Conservation (phyloP, 1,284 basidiomycete genomes). For the Ganoderma multipileum region DNA sequence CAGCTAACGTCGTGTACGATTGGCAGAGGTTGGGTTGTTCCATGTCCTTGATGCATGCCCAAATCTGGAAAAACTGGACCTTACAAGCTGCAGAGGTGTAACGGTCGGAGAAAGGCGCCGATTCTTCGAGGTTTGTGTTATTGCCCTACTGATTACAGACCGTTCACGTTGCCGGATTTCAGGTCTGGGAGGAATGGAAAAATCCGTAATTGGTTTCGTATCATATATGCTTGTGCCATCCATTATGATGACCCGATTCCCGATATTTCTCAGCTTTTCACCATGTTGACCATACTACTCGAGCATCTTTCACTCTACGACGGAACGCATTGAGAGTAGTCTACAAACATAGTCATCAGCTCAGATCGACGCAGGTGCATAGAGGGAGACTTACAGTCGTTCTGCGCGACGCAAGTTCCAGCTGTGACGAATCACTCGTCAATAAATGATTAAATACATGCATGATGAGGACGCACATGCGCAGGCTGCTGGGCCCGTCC, state of each 20-base stretch:
- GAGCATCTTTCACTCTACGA: conserved; percentile 8
- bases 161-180: background rate
- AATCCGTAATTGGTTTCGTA: conserved; percentile 5
- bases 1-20: background rate
- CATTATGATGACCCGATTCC: background rate
- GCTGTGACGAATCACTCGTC: conserved; percentile 18
- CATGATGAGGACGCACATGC: conserved; percentile 28
- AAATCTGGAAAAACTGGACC: conserved; percentile 57
- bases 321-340: conserved; percentile 55
- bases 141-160: background rate
- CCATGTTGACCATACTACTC: too few species aligned
- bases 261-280: background rate
- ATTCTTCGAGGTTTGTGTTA: conserved; percentile 66
- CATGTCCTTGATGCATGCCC: conserved; percentile 64
- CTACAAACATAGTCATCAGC: conserved; percentile 34
- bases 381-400: conserved; percentile 46
- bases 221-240: background rate
- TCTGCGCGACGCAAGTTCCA: conserved; percentile 48
- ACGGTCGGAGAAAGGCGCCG: conserved; percentile 61
- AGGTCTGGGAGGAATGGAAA: conserved; percentile 56
- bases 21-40: conserved; percentile 59
- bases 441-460: background rate
- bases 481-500: conserved; percentile 55
- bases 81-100: conserved; percentile 73
- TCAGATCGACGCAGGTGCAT: background rate